A percentile compares a stretch with the other conserved stretches of the same genome.
Conservation (phyloP, 140 eudicot species). For the Cichorium intybus region DNA sequence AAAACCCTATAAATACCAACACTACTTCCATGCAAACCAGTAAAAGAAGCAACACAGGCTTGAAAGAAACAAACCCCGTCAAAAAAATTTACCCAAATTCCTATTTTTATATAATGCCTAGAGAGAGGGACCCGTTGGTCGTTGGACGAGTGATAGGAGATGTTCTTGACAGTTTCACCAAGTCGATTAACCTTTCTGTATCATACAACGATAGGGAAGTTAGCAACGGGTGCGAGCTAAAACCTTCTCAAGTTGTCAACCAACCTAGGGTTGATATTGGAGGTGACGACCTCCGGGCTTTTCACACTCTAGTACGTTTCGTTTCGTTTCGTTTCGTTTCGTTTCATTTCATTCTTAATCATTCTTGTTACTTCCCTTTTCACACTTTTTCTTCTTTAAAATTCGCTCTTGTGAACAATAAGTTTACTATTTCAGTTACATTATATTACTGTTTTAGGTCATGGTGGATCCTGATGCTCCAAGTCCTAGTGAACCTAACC, state of each 20-base stretch:
- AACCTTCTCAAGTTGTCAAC: conserved; percentile 74
- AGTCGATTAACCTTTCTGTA: conserved; percentile 48
- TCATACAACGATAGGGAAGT: conserved; percentile 42
- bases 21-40: conserved; percentile 19
- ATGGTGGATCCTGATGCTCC: conserved; percentile 99
- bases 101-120: conserved; percentile 29
- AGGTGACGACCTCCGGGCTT: conserved; percentile 78
- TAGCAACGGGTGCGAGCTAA: conserved; percentile 68
- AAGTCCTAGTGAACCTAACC: conserved; percentile 82
- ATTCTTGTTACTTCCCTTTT: background rate
- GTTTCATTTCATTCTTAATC: background rate
- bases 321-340: background rate
- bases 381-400: background rate
- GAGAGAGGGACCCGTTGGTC: conserved; percentile 66
- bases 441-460: conserved; percentile 34
- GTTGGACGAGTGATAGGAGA: conserved; percentile 83
- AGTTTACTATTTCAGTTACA: background rate
- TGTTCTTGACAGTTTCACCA: conserved; percentile 68
- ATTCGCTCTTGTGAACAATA: background rate
- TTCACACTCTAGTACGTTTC: conserved; percentile 67
- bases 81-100: background rate
- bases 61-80: background rate
- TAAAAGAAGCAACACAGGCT: background rate
- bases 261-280: conserved; percentile 89
- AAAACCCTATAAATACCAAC: conserved; percentile 34